Evolutionary conservation across 2,329 filamentous ascomycete species (phyloP).

Genomic region (Colletotrichum sublineola): DNA sequence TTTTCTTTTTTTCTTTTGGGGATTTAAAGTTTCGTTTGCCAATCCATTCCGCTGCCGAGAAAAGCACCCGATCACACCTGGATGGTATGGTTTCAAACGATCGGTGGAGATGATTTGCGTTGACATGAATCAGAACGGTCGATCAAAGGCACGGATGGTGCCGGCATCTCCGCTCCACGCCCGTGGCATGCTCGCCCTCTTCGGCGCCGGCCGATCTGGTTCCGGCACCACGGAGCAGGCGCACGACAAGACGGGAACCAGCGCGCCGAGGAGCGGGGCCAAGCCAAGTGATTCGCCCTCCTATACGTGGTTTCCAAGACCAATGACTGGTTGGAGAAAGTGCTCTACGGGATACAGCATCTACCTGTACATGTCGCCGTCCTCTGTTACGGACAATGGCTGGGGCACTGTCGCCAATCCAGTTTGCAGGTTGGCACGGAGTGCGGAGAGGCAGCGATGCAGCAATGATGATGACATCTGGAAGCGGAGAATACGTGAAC

Average conservation of each 20-base stretch:
- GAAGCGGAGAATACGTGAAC: not conserved
- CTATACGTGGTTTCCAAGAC: not conserved
- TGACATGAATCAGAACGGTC: not conserved
- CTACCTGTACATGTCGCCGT: not conserved
- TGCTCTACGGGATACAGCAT: not conserved
- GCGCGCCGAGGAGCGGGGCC: conserved; percentile 13
- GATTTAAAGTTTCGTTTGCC: not conserved
- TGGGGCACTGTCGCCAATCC: not conserved
- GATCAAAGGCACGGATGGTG: not conserved
- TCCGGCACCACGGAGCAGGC: conserved; percentile 8
- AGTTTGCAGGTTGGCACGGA: not conserved
- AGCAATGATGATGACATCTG: conserved; percentile 34
- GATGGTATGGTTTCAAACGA: conserved; percentile 5
- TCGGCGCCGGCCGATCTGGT: conserved; percentile 27
- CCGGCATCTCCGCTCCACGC: conserved; percentile 4
- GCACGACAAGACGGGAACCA: conserved; percentile 12
- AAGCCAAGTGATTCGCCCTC: not conserved
- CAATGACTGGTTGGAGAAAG: conserved; percentile 21
- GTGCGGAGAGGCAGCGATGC: conserved; percentile 17
- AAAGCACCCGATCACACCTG: not conserved
- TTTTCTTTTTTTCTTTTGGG: not conserved
- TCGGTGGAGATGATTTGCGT: conserved; percentile 9
- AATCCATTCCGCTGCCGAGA: not conserved
- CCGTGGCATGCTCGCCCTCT: conserved; percentile 11
- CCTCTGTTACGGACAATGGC: not conserved